A percentile compares a stretch with the other conserved stretches of the same genome.
phyloP scores from a whole-genome alignment of 2,329 filamentous ascomycete genomes.

The Phialocephala subalpina region DNA sequence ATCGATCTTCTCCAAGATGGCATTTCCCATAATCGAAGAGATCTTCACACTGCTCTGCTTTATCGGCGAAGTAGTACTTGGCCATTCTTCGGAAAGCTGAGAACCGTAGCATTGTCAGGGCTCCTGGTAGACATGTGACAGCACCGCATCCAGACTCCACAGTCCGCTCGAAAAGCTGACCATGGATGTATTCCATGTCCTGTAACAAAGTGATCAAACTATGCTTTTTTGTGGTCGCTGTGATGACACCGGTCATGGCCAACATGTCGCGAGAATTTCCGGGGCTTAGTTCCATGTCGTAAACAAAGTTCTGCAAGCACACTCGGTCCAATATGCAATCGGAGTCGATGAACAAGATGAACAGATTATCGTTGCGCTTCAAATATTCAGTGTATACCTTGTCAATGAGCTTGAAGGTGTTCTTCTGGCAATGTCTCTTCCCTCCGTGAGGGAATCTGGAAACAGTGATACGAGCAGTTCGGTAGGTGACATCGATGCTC shows the following conservation, averaged over 20 bases:
- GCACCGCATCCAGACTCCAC: slow-evolving; percentile 94
- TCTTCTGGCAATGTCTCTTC: slow-evolving; percentile 93
- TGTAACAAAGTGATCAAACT: slow-evolving; percentile 91
- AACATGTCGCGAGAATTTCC: slow-evolving; percentile 93
- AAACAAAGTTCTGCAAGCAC: slow-evolving; percentile 97
- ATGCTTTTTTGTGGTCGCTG: slow-evolving; percentile 88
- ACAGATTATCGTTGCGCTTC: slow-evolving; percentile 87
- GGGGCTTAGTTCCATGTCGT: slow-evolving; percentile 97
- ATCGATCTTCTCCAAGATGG: slow-evolving; percentile 93
- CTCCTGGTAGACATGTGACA: slow-evolving; percentile 93
- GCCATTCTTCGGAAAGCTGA: slow-evolving; percentile 97
- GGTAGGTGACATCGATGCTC: slow-evolving; percentile 90
- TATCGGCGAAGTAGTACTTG: slow-evolving; percentile 98
- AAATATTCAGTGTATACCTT: slow-evolving; percentile 90
- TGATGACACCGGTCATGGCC: slow-evolving; percentile 97
- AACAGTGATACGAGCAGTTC: slow-evolving; percentile 83
- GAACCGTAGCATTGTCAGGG: slow-evolving; percentile 94
- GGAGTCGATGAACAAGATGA: slow-evolving; percentile 96
- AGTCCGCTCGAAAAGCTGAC: slow-evolving; percentile 93
- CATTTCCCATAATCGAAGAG: slow-evolving; percentile 97
- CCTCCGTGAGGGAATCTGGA: slow-evolving; percentile 93
- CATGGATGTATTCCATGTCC: slow-evolving; percentile 98
- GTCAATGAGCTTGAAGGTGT: slow-evolving; percentile 92
- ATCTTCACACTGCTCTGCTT: slow-evolving; percentile 93
- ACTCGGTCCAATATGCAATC: slow-evolving; percentile 93